Conservation (phyloP, 23 red algal species). For the Pyropia yezoensis region DNA sequence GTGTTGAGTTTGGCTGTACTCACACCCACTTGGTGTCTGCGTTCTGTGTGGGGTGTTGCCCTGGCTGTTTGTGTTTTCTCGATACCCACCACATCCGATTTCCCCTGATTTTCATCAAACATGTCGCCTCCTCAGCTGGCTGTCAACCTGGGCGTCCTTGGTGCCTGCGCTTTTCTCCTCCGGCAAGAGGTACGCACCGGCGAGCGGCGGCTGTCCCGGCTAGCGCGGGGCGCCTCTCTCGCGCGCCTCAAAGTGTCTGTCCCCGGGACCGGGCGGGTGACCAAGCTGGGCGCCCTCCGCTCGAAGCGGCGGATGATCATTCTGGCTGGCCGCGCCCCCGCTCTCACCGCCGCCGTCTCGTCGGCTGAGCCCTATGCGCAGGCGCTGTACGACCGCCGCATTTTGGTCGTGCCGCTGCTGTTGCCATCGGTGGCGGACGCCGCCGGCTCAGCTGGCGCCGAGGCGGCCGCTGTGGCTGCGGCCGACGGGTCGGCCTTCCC, state of each 20-base stretch:
- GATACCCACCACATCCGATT: too few species aligned
- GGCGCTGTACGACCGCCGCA: slow-evolving; percentile 6
- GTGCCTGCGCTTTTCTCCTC: slow-evolving; percentile 20
- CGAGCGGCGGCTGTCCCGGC: slow-evolving; percentile 45
- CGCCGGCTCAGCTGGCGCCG: neutral
- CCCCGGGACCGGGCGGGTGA: slow-evolving; percentile 20
- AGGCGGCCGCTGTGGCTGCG: neutral
- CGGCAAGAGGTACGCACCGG: slow-evolving; percentile 37
- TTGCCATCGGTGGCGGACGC: neutral
- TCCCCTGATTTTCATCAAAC: too few species aligned
- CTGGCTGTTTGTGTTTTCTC: too few species aligned
- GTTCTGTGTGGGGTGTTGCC: too few species aligned
- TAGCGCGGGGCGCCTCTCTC: slow-evolving; percentile 59
- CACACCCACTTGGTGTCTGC: too few species aligned
- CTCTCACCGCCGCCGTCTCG: slow-evolving; percentile 22
- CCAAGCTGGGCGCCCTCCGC: slow-evolving; percentile 30
- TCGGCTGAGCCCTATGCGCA: slow-evolving; percentile 14
- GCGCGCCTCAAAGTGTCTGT: slow-evolving; percentile 42
- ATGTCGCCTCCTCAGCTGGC: slow-evolving; percentile 39
- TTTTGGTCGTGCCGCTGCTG: slow-evolving; percentile 36
- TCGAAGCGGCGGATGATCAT: slow-evolving; percentile 24
- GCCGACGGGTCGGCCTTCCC: neutral
- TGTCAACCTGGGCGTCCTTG: slow-evolving; percentile 39
- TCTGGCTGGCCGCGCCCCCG: slow-evolving; percentile 15
- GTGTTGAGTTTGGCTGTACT: too few species aligned